Percentiles rank a stretch among this genome's conserved stretches.
Conservation (phyloP, 73 alveolate genomes). For the Effrenium voratum region DNA sequence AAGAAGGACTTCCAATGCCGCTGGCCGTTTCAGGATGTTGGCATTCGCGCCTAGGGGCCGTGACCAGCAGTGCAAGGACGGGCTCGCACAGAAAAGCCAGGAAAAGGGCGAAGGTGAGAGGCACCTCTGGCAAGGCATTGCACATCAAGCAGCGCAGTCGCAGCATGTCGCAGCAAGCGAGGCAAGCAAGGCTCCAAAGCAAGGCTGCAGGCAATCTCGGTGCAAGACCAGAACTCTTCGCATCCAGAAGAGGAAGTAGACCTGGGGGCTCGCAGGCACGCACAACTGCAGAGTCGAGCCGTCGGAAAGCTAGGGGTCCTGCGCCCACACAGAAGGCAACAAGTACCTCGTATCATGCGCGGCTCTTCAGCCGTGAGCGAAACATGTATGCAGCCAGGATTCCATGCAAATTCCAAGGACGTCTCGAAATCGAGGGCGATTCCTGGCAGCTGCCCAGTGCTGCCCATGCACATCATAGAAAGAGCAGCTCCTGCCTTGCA, state of each 20-base stretch:
- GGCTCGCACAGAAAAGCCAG: constrained; percentile 83
- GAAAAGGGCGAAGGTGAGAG: constrained; percentile 72
- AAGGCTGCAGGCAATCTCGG: background rate
- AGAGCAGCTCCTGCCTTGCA: background rate
- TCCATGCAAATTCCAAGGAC: constrained; percentile 65
- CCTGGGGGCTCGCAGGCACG: background rate
- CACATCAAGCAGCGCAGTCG: background rate
- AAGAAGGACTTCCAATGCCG: no score
- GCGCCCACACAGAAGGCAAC: constrained; percentile 20
- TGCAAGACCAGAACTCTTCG: constrained; percentile 22
- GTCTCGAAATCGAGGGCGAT: constrained; percentile 65
- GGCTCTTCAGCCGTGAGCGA: background rate
- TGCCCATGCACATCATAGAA: background rate
- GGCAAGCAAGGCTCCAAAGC: background rate
- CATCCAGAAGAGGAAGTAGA: constrained; percentile 79
- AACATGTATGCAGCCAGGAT: background rate
- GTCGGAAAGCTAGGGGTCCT: background rate
- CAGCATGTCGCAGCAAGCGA: background rate
- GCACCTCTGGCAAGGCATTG: constrained; percentile 1
- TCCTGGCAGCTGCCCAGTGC: background rate
- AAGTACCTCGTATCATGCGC: constrained; percentile 14
- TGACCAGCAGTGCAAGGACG: constrained; percentile 43
- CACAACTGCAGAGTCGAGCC: background rate
- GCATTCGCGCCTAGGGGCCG: background rate
- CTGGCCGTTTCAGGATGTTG: no score